Evolutionary conservation across 2,329 filamentous ascomycete genomes (phyloP), one percentile per base, ranked within the genome.

Genomic region (Dissoconium aciculare): DNA sequence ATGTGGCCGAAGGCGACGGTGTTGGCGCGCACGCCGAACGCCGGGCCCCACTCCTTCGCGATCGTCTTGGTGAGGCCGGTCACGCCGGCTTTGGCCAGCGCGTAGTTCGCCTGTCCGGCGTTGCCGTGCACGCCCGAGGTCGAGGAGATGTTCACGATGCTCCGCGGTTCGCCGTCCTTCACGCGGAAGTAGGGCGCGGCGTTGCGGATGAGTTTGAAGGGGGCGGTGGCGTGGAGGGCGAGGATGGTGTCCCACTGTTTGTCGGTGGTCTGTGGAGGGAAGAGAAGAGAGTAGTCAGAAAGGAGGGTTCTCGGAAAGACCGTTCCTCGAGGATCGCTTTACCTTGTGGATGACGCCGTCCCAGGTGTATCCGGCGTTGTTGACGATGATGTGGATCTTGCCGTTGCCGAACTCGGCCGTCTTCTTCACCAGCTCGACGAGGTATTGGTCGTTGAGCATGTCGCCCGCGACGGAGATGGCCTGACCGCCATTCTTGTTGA

Each of bases 281-380:
- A 14, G n/a, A n/a, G n/a, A n/a, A n/a, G n/a, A 19, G 16, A 6
- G 6, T 23, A 30, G 37, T 43, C 33, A 49, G 40, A 23, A 39
- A 12, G 28, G 16, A 11, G 34, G 21, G 23, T 30, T 15, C 4
- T 24, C 14, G 11, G 11, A n/a, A 11, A 10, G 15, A 21, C 4
- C 6, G 28, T 25, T n/a, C 15, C 12, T n/a, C 17, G 4, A 24
- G 3, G 15, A 12, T 23, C 11, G n/a, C n/a, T n/a, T 11, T 42
- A 69, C 66, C 59, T 89, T 91, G 65, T 91, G 81, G 43, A 91
- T 83, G 23, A 91, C 82, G 5, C 78, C 84, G 54, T 93, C 84
- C 81, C 83, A 92, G 1, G 84, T 92, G 58, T 82, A 91, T 25
- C 82, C 83, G 1, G 83, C 84, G 53, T 92, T 92, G 58, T 92